Evolutionary conservation across 495 filamentous ascomycete genomes (phyloP).

Genomic region (Penicilliopsis zonata): DNA sequence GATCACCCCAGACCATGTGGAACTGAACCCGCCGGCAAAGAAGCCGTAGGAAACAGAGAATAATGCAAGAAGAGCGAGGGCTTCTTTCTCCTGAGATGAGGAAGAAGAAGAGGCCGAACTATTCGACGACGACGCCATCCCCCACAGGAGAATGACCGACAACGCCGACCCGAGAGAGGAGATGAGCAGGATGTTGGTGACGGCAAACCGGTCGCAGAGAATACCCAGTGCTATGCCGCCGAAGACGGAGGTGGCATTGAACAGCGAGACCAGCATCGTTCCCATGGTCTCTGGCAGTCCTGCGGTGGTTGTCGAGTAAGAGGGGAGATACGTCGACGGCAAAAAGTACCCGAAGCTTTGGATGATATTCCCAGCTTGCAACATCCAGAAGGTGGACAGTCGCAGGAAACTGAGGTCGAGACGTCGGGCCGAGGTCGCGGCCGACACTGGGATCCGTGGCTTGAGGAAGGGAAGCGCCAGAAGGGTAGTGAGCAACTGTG

Average conservation of each 20-base stretch:
- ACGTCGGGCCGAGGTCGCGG: constrained; percentile 14
- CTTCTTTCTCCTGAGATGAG: constrained; percentile 20
- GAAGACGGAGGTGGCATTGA: constrained; percentile 45
- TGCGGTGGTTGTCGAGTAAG: constrained; percentile 39
- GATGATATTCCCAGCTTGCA: constrained; percentile 44
- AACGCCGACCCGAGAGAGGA: constrained; percentile 45
- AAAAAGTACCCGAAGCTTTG: constrained; percentile 58
- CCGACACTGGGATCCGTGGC: constrained; percentile 39
- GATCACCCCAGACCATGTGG: constrained; percentile 52
- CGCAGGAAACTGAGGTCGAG: constrained; percentile 38
- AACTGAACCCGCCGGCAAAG: constrained; percentile 52
- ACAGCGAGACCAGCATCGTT: constrained; percentile 40
- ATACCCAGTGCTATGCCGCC: constrained; percentile 47
- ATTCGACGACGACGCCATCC: constrained; percentile 30
- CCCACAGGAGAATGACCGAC: constrained; percentile 58
- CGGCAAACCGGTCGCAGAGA: constrained; percentile 47
- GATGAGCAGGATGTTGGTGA: constrained; percentile 47
- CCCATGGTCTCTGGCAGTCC: constrained; percentile 31
- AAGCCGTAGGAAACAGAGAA: constrained; percentile 60
- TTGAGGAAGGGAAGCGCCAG: constrained; percentile 45
- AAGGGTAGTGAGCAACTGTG: constrained; percentile 33
- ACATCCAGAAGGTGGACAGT: constrained; percentile 37
- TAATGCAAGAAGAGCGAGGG: constrained; percentile 43
- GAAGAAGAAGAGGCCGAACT: no score
- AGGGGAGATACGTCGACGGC: constrained; percentile 52